These are phyloP conservation scores for Poronia punctata DNA, from an alignment of 495 filamentous ascomycete genomes.

Conservation along the genomic window DNA sequence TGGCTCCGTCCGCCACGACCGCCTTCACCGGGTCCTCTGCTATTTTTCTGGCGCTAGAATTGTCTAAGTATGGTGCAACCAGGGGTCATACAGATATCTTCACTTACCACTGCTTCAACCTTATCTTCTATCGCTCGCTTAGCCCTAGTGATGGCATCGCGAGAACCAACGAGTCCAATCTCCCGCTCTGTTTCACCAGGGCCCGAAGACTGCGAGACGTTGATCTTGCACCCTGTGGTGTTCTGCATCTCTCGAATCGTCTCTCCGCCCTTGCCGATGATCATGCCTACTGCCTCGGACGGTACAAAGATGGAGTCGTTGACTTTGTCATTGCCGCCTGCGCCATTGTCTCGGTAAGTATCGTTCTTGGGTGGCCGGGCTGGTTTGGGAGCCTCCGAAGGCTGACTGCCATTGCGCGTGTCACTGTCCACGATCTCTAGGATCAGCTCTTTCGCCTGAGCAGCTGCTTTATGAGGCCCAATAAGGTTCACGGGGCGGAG, in stretches of 20 bases:
- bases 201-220: constrained; percentile 66
- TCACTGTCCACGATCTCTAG: constrained; percentile 86
- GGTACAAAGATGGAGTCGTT: constrained; percentile 76
- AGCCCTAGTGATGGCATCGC: constrained; percentile 63
- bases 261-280: constrained; percentile 81
- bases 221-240: constrained; percentile 79
- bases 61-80: constrained; percentile 21
- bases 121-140: constrained; percentile 78
- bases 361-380: constrained; percentile 18
- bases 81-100: not conserved
- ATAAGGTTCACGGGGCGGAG: constrained; percentile 80
- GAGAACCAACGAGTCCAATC: constrained; percentile 68
- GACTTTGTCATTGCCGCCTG: constrained; percentile 52
- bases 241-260: constrained; percentile 84
- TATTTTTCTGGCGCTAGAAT: constrained; percentile 46
- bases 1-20: constrained; percentile 34
- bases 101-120: constrained; percentile 71
- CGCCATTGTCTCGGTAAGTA: constrained; percentile 25
- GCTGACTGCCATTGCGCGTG: constrained; percentile 46
- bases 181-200: constrained; percentile 66
- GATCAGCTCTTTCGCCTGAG: constrained; percentile 67
- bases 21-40: constrained; percentile 31
- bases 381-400: constrained; percentile 23
- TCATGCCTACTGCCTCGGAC: constrained; percentile 84
- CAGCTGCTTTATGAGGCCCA: constrained; percentile 57